A percentile compares a stretch with the other conserved stretches of the same genome.
These are phyloP conservation scores for Aquilaria malaccensis DNA, from an alignment of 345 rosid genomes.

Conservation along the genomic window DNA sequence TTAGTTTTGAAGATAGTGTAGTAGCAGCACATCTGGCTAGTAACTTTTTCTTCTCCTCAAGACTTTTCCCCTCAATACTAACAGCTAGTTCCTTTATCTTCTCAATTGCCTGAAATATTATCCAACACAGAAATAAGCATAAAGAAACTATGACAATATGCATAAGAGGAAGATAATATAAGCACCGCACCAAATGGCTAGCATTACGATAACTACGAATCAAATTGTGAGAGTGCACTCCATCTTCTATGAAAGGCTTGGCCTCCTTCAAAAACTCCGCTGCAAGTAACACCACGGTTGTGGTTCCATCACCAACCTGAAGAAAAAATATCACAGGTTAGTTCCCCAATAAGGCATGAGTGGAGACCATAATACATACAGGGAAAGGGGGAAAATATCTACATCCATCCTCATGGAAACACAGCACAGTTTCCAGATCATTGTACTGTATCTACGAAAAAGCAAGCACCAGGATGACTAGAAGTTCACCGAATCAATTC, in stretches of 20 bases:
- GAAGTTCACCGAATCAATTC: no score
- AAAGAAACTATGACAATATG: slow-evolving; percentile 1
- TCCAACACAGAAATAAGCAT: background rate
- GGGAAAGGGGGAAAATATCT: no score
- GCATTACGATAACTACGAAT: slow-evolving; percentile 90
- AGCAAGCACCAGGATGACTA: no score
- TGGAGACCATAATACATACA: no score
- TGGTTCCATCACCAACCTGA: slow-evolving; percentile 98
- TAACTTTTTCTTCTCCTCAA: slow-evolving; percentile 84
- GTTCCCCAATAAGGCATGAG: no score
- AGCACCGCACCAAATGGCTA: slow-evolving; percentile 43
- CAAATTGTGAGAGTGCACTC: slow-evolving; percentile 91
- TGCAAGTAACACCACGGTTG: slow-evolving; percentile 91
- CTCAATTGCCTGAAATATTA: slow-evolving; percentile 57
- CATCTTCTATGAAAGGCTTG: slow-evolving; percentile 93
- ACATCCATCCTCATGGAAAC: no score
- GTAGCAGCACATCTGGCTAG: slow-evolving; percentile 93
- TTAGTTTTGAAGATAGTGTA: slow-evolving; percentile 92
- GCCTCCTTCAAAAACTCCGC: slow-evolving; percentile 97
- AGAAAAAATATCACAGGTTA: background rate
- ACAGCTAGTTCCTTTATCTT: slow-evolving; percentile 75
- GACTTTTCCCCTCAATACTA: slow-evolving; percentile 88
- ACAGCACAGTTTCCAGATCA: no score
- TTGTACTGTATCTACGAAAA: no score
- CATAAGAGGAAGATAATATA: background rate